Base-by-base conservation (phyloP, 805 yeast genomes). In the Zygoascus flipseniorum region DNA sequence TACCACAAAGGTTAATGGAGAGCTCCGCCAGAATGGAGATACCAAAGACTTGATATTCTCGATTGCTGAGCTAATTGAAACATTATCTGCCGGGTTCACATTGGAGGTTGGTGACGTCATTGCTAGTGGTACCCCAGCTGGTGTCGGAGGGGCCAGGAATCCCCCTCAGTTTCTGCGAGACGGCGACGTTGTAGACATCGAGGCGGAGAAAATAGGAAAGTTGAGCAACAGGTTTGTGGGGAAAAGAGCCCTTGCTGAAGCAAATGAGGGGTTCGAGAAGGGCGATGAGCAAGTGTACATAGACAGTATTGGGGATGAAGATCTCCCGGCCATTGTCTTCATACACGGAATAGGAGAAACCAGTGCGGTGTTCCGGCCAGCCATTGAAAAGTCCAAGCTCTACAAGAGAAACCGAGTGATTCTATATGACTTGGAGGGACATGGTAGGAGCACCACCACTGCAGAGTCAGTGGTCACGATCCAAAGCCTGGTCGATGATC, bases 61-160 rank as follows among this genome's bases (percentile, higher is more conserved):
- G 14, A 73, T 77, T 37, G 64, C 69, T 11, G 67, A 72, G 53
- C 66, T 75, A 43, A 66, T 79, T 31, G 66, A 78, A 14, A 78
- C 77, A 62, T 62, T 79, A 53, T 71, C 77, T 32, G 76, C 74
- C 56, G 82, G 81, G 9, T 68, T 78, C 4, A 79, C 83, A 0
- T 69, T 79, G 39, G 62, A 66, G 48, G 80, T 81, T 1, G 83
- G 83, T 43, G 81, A 77, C 58, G 56, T 79, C 23, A 75, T 79
- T 52, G 74, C 76, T 60, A 78, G 81, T 53, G 83, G 83, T 5
- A 79, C 83, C 6, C 83, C 83, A 9, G 65, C 73, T 16, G 83
- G 83, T 26, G 64, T 62, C 6, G 83, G 80, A 5, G 67, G 72
- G 62, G 81, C 81, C 5, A 64, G 69, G 58, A 66, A 63, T 28